Base-by-base conservation (phyloP, 2,329 filamentous ascomycete genomes). In the Sarocladium strictum region DNA sequence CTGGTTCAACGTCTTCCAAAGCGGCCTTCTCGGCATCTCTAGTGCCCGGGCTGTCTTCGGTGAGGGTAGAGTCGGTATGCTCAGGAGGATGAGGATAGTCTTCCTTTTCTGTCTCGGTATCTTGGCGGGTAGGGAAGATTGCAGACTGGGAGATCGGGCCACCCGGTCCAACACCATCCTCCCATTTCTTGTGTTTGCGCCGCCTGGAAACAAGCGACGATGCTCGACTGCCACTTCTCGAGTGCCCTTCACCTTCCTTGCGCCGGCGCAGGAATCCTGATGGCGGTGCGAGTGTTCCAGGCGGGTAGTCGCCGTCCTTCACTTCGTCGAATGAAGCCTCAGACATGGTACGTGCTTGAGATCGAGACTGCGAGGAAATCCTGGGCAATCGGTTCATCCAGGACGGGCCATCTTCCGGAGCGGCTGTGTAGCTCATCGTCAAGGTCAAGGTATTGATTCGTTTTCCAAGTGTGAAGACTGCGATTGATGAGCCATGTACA, bases 401-500 rank as follows among this genome's bases (percentile, higher is more conserved):
- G 1, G 85, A 85, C 2, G 91, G 89, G 0, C 91, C 90, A 33
- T 96, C 90, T 55, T 96, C 93, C 52, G 88, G 89, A 17, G 86
- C 91, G 58, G 87, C 84, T 0, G 94, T 99, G 73, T 97, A 99
- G 0, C 94, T 97, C 82, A 99, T 89, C 54, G 94, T 97, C 57
- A 99, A 78, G 1, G 90, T 92, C 61, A 99, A 74, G 0, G 94
- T 97, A 73, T 97, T 97, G 80, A 99, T 99, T 58, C 89, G 92
- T 71, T 97, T 99, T 63, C 94, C 94, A 1, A 99, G 82, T 0
- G 94, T 97, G 64, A 99, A 99, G 9, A 99, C 94, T 4, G 94
- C 94, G 62, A 99, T 88, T 0, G 94, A 97, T n/a, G 94, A 97
- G 21, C 94, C 94, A 64, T 99, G 94, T 1, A 99, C 90, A 35